Evolutionary conservation across 306 rosid species (phyloP), one percentile per base, ranked within the genome.

Genomic region (Inga laurina): DNA sequence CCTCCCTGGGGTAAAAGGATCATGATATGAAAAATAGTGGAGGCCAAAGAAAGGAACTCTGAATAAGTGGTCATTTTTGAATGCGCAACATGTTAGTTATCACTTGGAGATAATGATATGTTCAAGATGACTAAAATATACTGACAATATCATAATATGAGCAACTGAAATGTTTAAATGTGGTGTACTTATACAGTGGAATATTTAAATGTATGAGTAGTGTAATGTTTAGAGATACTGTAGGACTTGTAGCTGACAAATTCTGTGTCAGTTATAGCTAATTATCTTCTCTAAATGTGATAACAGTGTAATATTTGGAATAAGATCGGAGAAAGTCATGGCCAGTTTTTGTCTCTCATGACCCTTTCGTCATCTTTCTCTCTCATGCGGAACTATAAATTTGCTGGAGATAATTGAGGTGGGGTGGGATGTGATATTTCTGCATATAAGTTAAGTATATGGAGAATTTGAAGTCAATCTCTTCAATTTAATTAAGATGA

Each of bases 251-350:
- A 92, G 91, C 86, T 91, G 54, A 95, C 99, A 22, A 93, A 92
- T 90, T 93, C 98, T 32, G 99, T 89, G 5, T 78, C 94, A 7
- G 97, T 90, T 72, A 95, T 98, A 82, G 93, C 93, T 89, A 95
- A 95, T 92, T 93, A 92, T 89, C 98, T 95, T 87, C 99, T 95
- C 77, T 98, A 95, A 82, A 93, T 92, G 97, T 93, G 95, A 86
- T 84, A 13, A 71, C n/a, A 35, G 16, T 69, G 76, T 73, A 78
- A 46, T 75, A 75, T 32, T 69, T 77, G 35, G 34, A 61, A 61
- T n/a, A 2, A 14, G 67, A 22, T 59, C 5, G 4, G 30, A 24
- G 66, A 52, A 18, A 52, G 59, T 16, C 59, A 52, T 16, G 54
- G 19, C 19, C 54, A 14, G 19, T 49, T 49, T 49, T 15, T 49